Evolutionary conservation across 1,284 basidiomycete genomes (phyloP).

Genomic region (Leccinum subatratum): DNA sequence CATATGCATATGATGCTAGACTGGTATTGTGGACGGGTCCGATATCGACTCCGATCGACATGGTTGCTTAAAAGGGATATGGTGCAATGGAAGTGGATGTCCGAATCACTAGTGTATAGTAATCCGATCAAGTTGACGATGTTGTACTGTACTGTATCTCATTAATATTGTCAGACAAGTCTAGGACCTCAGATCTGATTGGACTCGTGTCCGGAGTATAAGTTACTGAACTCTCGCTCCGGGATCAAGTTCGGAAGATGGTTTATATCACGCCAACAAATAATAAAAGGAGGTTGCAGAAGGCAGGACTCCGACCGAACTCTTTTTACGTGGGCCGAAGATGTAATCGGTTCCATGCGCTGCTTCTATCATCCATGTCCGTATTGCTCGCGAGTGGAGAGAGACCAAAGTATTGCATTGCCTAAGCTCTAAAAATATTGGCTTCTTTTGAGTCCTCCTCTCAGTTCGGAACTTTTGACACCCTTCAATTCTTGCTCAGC

Average conservation of each 20-base stretch:
- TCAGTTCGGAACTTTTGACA: slow-evolving; percentile 13
- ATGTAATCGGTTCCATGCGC: slow-evolving; percentile 23
- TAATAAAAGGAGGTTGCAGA: not conserved
- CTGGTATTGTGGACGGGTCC: not conserved
- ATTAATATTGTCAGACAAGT: not conserved
- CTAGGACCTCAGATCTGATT: not conserved
- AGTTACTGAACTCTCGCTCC: not conserved
- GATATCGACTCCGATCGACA: slow-evolving; percentile 15
- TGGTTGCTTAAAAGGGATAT: slow-evolving; percentile 9
- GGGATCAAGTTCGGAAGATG: not conserved
- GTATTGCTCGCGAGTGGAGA: slow-evolving; percentile 1
- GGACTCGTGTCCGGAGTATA: not conserved
- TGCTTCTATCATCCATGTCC: slow-evolving; percentile 2
- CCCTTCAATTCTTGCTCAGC: not conserved
- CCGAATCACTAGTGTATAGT: not conserved
- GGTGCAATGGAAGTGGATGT: slow-evolving; percentile 19
- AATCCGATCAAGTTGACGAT: slow-evolving; percentile 1
- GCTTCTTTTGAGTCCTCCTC: slow-evolving; percentile 4
- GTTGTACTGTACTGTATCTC: not conserved
- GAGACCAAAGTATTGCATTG: not conserved
- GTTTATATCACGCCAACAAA: not conserved
- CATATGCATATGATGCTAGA: not conserved
- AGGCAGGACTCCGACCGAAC: slow-evolving; percentile 1
- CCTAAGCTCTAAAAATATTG: not conserved
- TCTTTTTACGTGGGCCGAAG: slow-evolving; percentile 18